Evolutionary conservation across 257 asterid genomes (phyloP).

Genomic region (Nicotiana knightiana): DNA sequence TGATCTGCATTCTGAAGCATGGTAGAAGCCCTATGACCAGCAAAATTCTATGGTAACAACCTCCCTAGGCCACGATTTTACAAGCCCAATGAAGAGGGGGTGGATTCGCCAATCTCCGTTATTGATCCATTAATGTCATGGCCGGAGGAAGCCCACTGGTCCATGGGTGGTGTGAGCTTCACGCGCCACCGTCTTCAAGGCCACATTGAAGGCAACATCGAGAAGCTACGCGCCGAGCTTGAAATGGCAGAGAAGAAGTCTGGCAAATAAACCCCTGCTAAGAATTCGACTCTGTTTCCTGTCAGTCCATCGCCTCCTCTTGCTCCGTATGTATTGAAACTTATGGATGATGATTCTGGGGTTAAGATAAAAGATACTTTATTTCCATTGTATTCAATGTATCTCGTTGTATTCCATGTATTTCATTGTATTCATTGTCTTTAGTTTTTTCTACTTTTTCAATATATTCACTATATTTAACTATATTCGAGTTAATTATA

Average conservation of each 20-base stretch:
- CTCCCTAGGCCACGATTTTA: conserved; percentile 78
- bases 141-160: conserved; percentile 94
- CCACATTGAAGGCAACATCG: conserved; percentile 74
- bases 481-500: no score
- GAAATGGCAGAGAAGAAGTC: conserved; percentile 27
- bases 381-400: no score
- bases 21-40: conserved; percentile 74
- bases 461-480: no score
- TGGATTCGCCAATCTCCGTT: conserved; percentile 69
- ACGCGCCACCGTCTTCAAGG: conserved; percentile 88
- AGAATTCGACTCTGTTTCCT: background rate
- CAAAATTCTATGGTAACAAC: conserved; percentile 84
- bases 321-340: conserved; percentile 64
- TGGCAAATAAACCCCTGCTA: conserved; percentile 9
- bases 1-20: conserved; percentile 14
- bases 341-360: no score
- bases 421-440: no score
- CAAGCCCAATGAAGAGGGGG: conserved; percentile 38
- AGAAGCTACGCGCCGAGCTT: conserved; percentile 51
- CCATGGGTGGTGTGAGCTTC: conserved; percentile 88
- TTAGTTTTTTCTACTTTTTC: no score
- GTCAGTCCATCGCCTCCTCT: conserved; percentile 54
- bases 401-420: no score
- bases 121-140: conserved; percentile 59
- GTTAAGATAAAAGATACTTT: no score